Base-by-base conservation (phyloP, 73 alveolate genomes). In the Symbiodinium pilosum region DNA sequence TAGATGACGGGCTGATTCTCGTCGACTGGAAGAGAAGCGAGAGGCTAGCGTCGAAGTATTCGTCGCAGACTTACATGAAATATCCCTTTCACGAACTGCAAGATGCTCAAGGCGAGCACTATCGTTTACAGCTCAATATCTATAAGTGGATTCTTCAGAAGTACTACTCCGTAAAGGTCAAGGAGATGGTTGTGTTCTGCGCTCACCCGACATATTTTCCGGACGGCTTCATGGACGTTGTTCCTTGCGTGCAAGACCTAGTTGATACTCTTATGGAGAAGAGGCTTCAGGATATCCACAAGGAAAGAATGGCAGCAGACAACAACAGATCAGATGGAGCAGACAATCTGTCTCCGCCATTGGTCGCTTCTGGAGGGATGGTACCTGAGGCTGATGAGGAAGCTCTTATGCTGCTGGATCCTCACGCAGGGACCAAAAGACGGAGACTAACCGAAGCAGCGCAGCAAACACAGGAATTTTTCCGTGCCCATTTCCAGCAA, bases 21-120 rank as follows among this genome's bases (percentile, higher is more conserved):
- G 47, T 89, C 16, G 95, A 89, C 12, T 89, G 95, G 95, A 89
- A 89, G 52, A 39, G 95, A 14, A 38, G 87, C 14, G 51, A 40
- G 3, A 43, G 39, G 1, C 51, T 89, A 26, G 51, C 36, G 24
- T 1, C 69, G 1, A 89, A 68, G 28, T 89, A 64, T 14, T 1
- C 47, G 3, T 64, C 86, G 8, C 86, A 73, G 2, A 8, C 1
- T 16, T 18, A 20, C 26, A 89, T 89, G 95, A 30, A 34, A 4
- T 73, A 73, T 1, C 95, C 95, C 9, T 30, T 89, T 36, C 52
- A 41, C 12, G 43, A 59, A 21, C 12, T 89, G 87, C 38, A 36
- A 3, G 95, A 89, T n/a, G 59, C 87, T 39, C 87, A 84, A 38
- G 95, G 95, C 0, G 26, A 26, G 24, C 77, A 41, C 14, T 64